These are phyloP conservation scores for Dictyostelium firmibasis DNA, from an alignment of 78 protist genomes.

Conservation along the genomic window DNA sequence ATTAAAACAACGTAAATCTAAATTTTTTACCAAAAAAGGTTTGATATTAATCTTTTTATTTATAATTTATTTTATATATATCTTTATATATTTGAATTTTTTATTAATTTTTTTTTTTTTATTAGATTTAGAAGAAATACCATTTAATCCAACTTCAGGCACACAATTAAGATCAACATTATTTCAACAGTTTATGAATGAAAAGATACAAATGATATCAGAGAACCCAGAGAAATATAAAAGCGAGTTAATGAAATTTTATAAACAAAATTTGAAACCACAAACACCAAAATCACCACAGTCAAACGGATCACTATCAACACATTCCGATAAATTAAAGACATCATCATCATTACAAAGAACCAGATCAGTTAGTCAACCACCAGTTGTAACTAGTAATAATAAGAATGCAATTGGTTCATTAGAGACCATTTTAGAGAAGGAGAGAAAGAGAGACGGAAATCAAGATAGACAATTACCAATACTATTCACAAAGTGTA, in stretches of 20 bases:
- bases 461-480: slow-evolving; percentile 19
- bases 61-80: neutral
- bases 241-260: slow-evolving; percentile 34
- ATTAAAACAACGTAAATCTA: slow-evolving; percentile 73
- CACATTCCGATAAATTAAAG: neutral
- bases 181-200: slow-evolving; percentile 65
- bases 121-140: slow-evolving; percentile 48
- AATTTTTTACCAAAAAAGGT: slow-evolving; percentile 65
- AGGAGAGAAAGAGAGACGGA: slow-evolving; percentile 63
- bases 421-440: slow-evolving; percentile 20
- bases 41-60: neutral
- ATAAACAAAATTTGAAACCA: slow-evolving; percentile 12
- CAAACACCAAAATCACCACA: neutral
- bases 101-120: neutral
- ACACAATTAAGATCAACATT: slow-evolving; percentile 57
- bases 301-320: neutral
- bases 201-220: slow-evolving; percentile 9
- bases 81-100: neutral
- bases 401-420: slow-evolving; percentile 29
- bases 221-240: slow-evolving; percentile 65
- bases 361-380: slow-evolving; percentile 63
- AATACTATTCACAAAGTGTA: slow-evolving; percentile 39
- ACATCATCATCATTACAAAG: slow-evolving; percentile 13
- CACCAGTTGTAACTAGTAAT: slow-evolving; percentile 39
- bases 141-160: slow-evolving; percentile 68